phyloP scores from a whole-genome alignment of 495 filamentous ascomycete genomes.

The Trichoderma asperelloides region DNA sequence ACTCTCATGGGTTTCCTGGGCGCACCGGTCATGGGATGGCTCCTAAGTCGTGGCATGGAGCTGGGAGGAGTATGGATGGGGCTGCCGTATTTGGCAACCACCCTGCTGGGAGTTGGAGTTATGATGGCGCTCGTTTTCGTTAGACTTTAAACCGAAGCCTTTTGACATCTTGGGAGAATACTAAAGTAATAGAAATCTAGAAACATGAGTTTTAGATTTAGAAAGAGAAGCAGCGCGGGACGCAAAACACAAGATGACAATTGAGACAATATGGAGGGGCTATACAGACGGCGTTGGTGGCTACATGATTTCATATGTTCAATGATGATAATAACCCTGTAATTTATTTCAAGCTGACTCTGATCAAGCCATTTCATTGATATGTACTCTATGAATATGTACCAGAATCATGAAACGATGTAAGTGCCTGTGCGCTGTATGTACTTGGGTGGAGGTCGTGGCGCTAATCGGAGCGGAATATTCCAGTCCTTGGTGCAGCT shows the following conservation, averaged over 20 bases:
- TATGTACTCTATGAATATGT: no score
- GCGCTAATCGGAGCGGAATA: not conserved
- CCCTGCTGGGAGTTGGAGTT: not conserved
- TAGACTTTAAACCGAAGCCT: not conserved
- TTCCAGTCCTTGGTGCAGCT: not conserved
- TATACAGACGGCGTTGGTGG: no score
- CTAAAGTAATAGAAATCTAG: not conserved
- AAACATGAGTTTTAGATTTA: not conserved
- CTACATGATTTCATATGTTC: no score
- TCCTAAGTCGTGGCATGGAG: conserved; percentile 1
- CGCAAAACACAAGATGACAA: not conserved
- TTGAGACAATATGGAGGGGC: no score
- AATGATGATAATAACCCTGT: no score
- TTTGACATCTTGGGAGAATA: no score
- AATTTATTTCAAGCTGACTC: no score
- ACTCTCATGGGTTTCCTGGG: not conserved
- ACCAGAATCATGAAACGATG: no score
- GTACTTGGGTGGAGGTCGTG: not conserved
- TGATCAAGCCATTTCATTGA: no score
- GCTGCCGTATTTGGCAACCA: not conserved
- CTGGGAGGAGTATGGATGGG: conserved; percentile 2
- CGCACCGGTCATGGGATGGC: not conserved
- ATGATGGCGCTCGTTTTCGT: not conserved
- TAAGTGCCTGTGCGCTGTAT: not conserved
- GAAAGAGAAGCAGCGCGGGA: not conserved